Evolutionary conservation across 495 filamentous ascomycete species (phyloP), one percentile per base, ranked within the genome.

Genomic region (Aspergillus steynii): DNA sequence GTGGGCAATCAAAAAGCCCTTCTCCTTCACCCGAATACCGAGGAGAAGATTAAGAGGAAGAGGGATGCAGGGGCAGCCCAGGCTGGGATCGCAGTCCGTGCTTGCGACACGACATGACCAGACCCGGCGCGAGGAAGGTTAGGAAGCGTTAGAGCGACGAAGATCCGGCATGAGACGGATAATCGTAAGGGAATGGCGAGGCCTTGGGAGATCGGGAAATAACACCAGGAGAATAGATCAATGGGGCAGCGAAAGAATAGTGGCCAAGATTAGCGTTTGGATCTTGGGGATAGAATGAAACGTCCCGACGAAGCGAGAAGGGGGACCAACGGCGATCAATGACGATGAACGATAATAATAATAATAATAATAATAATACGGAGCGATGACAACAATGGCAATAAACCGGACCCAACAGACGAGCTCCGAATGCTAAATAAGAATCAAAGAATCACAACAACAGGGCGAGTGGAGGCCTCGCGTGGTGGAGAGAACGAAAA

Each of bases 61-160:
- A 61, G 49, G 61, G 60, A 65, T 48, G 45, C 37, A 64, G 61
- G 50, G 56, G 61, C 61, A 69, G 66, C 70, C 69, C 68, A 65
- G 55, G 57, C 61, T 52, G 70, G 71, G 68, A 74, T 65, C 62
- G 65, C 56, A 68, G 61, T 63, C 60, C 42, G 66, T 69, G 59
- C 55, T 59, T 71, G 66, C 61, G 65, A 68, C 68, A 71, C 68
- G 68, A 73, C 70, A 73, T 74, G 70, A 67, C 72, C 69, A 65
- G 62, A 61, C 53, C 53, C 50, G 31, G 37, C 46, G 45, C 51
- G 37, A 54, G 27, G 46, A 25, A 0, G 26, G 49, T 32, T 32
- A 60, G 29, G 37, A 55, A 47, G 32, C 51, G 58, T 29, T 32
- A 15, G 50, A 34, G 50, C 50, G 27, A 10, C 34, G 47, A 5